Base-by-base conservation (phyloP, 345 rosid species). In the Excoecaria cochinchinensis region DNA sequence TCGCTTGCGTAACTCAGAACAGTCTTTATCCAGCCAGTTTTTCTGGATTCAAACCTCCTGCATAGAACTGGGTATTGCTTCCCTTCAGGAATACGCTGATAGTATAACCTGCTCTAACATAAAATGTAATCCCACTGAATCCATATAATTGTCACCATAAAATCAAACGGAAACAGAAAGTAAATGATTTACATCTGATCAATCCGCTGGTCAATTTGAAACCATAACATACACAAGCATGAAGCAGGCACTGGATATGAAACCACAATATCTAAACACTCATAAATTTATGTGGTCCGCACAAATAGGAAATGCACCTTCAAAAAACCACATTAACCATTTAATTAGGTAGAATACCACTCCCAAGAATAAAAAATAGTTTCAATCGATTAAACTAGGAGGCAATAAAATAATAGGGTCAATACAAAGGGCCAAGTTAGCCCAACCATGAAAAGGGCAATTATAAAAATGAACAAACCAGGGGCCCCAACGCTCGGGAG, bases 401-500 rank as follows among this genome's bases (percentile, higher is more conserved):
- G 6, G 55, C 17, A 57, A n/a, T 48, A 58, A 69, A 22, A 16
- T 5, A 31, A 68, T 31, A 31, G 31, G 31, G 31, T 31, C 15
- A 24, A 69, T n/a, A 15, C 60, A 75, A 71, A 53, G n/a, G 1
- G 12, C 62, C 19, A 42, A 40, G 8, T 31, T 55, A 6, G 39
- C 13, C 44, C 67, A 76, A 66, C 10, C 8, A 19, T 3, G 7
- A 65, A 62, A 72, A 57, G 74, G 77, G 73, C 57, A 8, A 24
- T 6, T n/a, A 44, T 31, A 31, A 61, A 78, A 82, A 60, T 24
- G 68, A 66, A 85, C 81, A 17, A 74, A 92, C 98, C 97, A 94
- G 74, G 83, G 93, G 70, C 97, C 98, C 96, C 94, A 92, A 68
- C 83, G 90, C 83, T 92, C 97, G 21, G 89, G 90, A 7, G 93